phyloP scores from a whole-genome alignment of 768 basidiomycete genomes.

The button mushroom (Agaricus bisporus) region DNA sequence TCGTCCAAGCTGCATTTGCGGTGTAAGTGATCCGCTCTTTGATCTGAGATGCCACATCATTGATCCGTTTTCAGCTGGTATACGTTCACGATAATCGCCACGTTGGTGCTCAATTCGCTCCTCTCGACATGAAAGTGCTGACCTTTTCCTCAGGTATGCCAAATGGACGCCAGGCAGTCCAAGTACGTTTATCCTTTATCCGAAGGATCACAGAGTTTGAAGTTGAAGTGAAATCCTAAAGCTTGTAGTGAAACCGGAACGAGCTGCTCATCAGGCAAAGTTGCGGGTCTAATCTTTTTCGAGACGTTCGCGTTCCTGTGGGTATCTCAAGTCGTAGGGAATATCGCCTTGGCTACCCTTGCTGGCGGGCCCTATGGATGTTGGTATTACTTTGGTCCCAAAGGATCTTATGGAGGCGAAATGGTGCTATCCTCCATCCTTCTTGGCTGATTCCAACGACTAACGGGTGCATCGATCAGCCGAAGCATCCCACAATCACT shows the following conservation, averaged over 20 bases:
- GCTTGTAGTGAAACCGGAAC: slow-evolving; percentile 35
- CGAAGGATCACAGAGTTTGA: background rate
- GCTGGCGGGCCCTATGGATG: slow-evolving; percentile 74
- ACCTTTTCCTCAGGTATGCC: slow-evolving; percentile 31
- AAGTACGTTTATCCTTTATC: slow-evolving; percentile 31
- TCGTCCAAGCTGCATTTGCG: slow-evolving; percentile 64
- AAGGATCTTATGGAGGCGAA: slow-evolving; percentile 39
- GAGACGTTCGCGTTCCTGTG: slow-evolving; percentile 81
- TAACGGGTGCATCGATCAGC: slow-evolving; percentile 27
- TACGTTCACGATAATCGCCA: slow-evolving; percentile 70
- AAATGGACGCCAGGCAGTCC: slow-evolving; percentile 78
- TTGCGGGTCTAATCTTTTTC: slow-evolving; percentile 74
- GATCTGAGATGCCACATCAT: slow-evolving; percentile 6
- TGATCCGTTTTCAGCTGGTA: slow-evolving; percentile 48
- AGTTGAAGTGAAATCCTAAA: slow-evolving; percentile 16
- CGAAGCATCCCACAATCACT: slow-evolving; percentile 62
- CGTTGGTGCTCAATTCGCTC: slow-evolving; percentile 29
- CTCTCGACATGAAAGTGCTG: background rate
- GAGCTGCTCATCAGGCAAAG: slow-evolving; percentile 64
- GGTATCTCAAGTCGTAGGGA: slow-evolving; percentile 78
- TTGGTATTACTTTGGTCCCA: slow-evolving; percentile 86
- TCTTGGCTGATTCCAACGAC: background rate
- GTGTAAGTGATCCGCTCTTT: slow-evolving; percentile 38
- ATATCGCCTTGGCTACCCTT: slow-evolving; percentile 72
- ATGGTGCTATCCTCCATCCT: slow-evolving; percentile 38